Conservation (phyloP, 305 asterid species). For the Plantago coronopus region DNA sequence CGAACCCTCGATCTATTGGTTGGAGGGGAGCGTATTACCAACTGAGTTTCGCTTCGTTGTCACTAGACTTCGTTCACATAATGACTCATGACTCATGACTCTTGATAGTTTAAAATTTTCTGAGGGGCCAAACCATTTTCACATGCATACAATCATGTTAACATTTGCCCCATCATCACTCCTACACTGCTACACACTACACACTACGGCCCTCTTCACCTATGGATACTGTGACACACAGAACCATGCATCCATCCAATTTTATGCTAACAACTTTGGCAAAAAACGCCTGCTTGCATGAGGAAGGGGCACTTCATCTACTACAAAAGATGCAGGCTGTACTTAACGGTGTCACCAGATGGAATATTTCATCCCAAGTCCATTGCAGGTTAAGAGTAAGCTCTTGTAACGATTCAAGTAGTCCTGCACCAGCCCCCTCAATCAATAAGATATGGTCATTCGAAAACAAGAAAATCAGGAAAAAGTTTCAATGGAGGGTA, state of each 20-base stretch:
- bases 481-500: neutral
- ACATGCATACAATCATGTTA: no score
- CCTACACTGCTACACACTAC: no score
- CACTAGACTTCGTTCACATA: no score
- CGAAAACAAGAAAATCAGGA: neutral
- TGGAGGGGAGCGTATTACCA: no score
- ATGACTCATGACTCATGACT: no score
- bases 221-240: neutral
- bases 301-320: conserved; percentile 15
- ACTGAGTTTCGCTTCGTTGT: no score
- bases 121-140: neutral
- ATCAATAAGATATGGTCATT: neutral
- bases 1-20: no score
- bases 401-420: conserved; percentile 88
- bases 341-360: conserved; percentile 47
- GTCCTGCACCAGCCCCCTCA: conserved; percentile 55
- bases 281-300: conserved; percentile 26
- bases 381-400: conserved; percentile 83
- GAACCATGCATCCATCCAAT: conserved; percentile 23
- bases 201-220: neutral
- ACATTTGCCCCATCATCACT: no score
- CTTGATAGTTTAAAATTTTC: no score
- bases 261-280: conserved; percentile 22
- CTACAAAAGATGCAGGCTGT: neutral
- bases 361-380: conserved; percentile 85